Conservation (phyloP, 805 yeast species). For the Candida saitoana region DNA sequence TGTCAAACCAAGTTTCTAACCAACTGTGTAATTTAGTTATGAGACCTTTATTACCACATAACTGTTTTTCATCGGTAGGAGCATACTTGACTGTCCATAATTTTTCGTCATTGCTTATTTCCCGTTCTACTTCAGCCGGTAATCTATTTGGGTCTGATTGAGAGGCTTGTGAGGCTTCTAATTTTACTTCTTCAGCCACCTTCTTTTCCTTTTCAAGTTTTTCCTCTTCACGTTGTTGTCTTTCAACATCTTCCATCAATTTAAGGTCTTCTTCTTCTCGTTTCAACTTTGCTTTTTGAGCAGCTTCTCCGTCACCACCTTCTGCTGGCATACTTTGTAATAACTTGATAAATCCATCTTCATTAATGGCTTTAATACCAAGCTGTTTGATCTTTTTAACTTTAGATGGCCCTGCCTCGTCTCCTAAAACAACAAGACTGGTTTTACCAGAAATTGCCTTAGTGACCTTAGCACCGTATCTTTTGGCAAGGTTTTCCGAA, state of each 20-base stretch:
- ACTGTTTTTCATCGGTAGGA: slow-evolving; percentile 67
- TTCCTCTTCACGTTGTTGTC: slow-evolving; percentile 43
- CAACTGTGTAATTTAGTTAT: slow-evolving; percentile 65
- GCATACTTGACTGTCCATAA: slow-evolving; percentile 95
- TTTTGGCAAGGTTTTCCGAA: slow-evolving; percentile 71
- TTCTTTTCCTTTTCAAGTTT: slow-evolving; percentile 33
- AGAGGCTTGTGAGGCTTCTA: not conserved
- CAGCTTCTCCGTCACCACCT: slow-evolving; percentile 84
- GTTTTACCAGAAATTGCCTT: slow-evolving; percentile 83
- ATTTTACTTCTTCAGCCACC: not conserved
- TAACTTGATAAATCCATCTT: slow-evolving; percentile 77
- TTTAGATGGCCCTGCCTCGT: slow-evolving; percentile 96
- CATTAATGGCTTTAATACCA: slow-evolving; percentile 76
- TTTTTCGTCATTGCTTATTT: slow-evolving; percentile 52
- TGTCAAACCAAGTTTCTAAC: slow-evolving; percentile 72
- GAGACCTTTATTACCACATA: slow-evolving; percentile 86
- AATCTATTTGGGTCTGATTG: slow-evolving; percentile 7
- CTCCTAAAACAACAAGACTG: slow-evolving; percentile 84
- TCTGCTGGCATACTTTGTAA: slow-evolving; percentile 79
- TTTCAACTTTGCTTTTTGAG: slow-evolving; percentile 67
- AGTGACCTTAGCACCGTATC: slow-evolving; percentile 89
- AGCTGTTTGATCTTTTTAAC: slow-evolving; percentile 71
- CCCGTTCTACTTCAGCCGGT: slow-evolving; percentile 22
- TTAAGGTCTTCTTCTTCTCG: slow-evolving; percentile 61
- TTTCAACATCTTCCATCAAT: slow-evolving; percentile 41